Conservation (phyloP, 257 asterid species). For the Anisodus acutangulus region DNA sequence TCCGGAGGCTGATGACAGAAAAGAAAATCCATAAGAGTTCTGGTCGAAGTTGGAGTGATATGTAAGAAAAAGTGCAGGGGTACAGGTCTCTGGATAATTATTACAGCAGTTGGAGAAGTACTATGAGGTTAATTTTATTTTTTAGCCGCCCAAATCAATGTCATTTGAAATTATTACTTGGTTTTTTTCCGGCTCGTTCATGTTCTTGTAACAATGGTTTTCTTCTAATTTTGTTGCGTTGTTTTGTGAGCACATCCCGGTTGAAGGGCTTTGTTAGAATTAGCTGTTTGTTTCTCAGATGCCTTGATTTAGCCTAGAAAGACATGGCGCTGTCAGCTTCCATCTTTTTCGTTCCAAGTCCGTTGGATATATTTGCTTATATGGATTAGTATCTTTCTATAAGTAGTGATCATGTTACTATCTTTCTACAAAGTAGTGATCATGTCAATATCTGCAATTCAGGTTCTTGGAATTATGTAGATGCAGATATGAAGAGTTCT, state of each 20-base stretch:
- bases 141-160: background rate
- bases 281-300: background rate
- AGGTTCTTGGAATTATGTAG: slow-evolving; percentile 18
- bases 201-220: slow-evolving; percentile 6
- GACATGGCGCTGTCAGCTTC: background rate
- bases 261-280: background rate
- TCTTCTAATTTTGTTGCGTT: slow-evolving; percentile 6
- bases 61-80: background rate
- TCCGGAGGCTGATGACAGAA: slow-evolving; percentile 73
- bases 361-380: background rate
- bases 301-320: background rate
- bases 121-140: background rate
- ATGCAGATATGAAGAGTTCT: background rate
- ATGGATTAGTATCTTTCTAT: background rate
- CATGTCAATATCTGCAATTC: background rate
- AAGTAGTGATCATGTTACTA: background rate
- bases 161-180: background rate
- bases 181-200: background rate
- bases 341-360: background rate
- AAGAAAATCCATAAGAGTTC: slow-evolving; percentile 61
- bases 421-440: too few relatives aligned
- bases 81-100: background rate
- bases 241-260: background rate
- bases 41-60: slow-evolving; percentile 82
- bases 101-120: background rate